phyloP scores from a whole-genome alignment of 139 green algal genomes.

The Chlorella sp. region DNA sequence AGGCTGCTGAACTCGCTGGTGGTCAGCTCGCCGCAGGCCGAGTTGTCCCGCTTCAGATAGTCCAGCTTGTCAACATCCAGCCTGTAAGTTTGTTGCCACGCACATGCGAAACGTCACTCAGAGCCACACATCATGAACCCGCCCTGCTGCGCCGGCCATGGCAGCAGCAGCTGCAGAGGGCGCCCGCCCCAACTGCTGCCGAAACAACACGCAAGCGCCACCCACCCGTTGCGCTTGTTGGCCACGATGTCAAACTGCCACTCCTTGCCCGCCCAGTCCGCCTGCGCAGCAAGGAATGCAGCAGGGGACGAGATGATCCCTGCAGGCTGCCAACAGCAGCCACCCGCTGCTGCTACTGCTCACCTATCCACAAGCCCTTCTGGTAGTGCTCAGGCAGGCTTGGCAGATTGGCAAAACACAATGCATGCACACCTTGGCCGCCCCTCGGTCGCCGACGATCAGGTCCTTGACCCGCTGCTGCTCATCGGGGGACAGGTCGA shows the following conservation, averaged over 20 bases:
- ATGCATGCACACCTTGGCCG: neutral
- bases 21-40: slow-evolving; percentile 63
- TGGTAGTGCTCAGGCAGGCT: too few relatives aligned
- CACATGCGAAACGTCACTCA: too few relatives aligned
- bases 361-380: too few relatives aligned
- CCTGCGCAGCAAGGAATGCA: neutral
- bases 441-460: neutral
- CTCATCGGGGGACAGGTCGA: neutral
- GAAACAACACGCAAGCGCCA: rapidly evolving
- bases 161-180: too few relatives aligned
- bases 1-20: slow-evolving; percentile 52
- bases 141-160: too few relatives aligned
- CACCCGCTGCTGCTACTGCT: too few relatives aligned
- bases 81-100: too few relatives aligned
- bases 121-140: too few relatives aligned
- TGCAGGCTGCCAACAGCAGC: too few relatives aligned
- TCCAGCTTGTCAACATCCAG: slow-evolving; percentile 81
- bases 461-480: slow-evolving; percentile 26
- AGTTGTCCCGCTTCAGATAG: slow-evolving; percentile 69
- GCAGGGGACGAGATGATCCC: too few relatives aligned
- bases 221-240: slow-evolving; percentile 68
- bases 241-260: slow-evolving; percentile 71
- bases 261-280: slow-evolving; percentile 28
- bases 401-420: too few relatives aligned
- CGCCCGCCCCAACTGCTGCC: too few relatives aligned